Evolutionary conservation across 495 filamentous ascomycete species (phyloP).

Genomic region (Thermochaetoides thermophila): DNA sequence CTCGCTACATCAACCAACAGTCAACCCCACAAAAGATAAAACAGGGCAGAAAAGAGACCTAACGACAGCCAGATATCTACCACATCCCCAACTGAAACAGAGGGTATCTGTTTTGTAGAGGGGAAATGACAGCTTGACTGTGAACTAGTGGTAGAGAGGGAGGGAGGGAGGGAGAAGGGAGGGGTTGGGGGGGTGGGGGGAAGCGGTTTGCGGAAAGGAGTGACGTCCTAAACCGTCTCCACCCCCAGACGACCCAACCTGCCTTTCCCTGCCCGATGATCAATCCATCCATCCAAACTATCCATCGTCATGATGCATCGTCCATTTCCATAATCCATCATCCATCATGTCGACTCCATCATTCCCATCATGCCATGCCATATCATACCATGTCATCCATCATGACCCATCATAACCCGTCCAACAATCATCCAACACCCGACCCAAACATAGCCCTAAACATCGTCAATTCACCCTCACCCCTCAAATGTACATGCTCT

Average conservation of each 20-base stretch:
- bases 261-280: no score
- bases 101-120: no score
- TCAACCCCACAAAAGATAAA: not conserved
- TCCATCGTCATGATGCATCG: not conserved
- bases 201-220: not conserved
- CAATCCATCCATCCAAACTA: slow-evolving; percentile 1
- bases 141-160: no score
- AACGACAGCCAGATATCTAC: not conserved
- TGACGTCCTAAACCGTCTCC: no score
- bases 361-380: not conserved
- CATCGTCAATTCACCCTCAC: not conserved
- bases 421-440: not conserved
- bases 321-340: not conserved
- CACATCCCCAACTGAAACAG: no score
- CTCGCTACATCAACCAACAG: slow-evolving; percentile 4
- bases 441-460: not conserved
- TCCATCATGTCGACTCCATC: slow-evolving; percentile 1
- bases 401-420: slow-evolving; percentile 1
- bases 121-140: no score
- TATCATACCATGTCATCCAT: not conserved
- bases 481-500: slow-evolving; percentile 33
- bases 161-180: not conserved
- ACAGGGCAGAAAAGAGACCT: not conserved
- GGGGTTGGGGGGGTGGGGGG: not conserved
- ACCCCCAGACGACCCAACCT: no score